phyloP scores from a whole-genome alignment of 2,329 filamentous ascomycete species.

The Ophiostoma pallidulum region DNA sequence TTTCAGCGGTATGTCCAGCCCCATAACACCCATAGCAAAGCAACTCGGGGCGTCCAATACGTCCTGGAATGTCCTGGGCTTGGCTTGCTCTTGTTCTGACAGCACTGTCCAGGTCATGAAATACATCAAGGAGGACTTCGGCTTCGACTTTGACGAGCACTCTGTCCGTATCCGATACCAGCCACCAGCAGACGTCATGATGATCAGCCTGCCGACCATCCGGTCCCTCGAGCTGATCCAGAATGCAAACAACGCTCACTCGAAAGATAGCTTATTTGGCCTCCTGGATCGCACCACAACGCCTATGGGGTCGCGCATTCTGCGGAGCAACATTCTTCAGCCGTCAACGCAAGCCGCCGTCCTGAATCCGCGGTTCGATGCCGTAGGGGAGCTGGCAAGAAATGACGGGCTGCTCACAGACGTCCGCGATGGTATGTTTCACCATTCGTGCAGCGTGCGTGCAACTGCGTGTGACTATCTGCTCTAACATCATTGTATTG shows the following conservation, averaged over 20 bases:
- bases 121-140: constrained; percentile 64
- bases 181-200: constrained; percentile 85
- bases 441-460: neutral
- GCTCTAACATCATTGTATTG: too few species aligned
- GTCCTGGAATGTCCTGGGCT: too few species aligned
- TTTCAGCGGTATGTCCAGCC: constrained; percentile 60
- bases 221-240: constrained; percentile 82
- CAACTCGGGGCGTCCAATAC: too few species aligned
- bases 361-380: constrained; percentile 66
- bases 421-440: constrained; percentile 54
- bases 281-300: constrained; percentile 78
- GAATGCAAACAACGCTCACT: constrained; percentile 68
- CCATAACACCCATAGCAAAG: too few species aligned
- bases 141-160: constrained; percentile 61
- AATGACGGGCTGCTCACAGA: constrained; percentile 80
- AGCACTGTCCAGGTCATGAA: constrained; percentile 56
- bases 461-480: too few species aligned
- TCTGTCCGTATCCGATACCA: constrained; percentile 81
- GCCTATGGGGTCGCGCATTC: constrained; percentile 76
- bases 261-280: constrained; percentile 74
- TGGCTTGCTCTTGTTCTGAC: neutral
- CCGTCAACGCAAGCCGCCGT: constrained; percentile 64
- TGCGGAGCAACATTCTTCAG: constrained; percentile 80
- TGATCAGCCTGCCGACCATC: constrained; percentile 86
- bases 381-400: constrained; percentile 68